These are phyloP conservation scores for Thinopyrum elongatum DNA, from an alignment of 176 grass and related monocot genomes.

Conservation along the genomic window DNA sequence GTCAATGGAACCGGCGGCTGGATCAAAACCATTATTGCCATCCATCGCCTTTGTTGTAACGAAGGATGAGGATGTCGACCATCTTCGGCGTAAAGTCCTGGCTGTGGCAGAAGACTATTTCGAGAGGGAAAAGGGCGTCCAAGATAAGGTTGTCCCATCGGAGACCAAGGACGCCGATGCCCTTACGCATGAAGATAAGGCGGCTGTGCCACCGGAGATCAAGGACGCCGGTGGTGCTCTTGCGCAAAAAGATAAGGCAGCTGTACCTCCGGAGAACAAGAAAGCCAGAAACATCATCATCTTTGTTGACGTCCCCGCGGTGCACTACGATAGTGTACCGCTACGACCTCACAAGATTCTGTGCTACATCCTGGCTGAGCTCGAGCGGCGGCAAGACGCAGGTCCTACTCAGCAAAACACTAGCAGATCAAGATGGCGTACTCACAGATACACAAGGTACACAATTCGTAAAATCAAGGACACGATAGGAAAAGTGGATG, in stretches of 20 bases:
- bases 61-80: not conserved
- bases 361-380: not conserved
- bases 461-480: not conserved
- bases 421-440: not conserved
- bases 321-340: not conserved
- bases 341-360: not conserved
- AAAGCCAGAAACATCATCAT: not conserved
- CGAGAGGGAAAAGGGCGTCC: no score
- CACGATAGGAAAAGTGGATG: not conserved
- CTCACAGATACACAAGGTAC: not conserved
- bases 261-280: no score
- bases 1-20: no score
- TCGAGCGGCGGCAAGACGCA: not conserved
- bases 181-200: no score
- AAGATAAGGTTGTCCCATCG: no score
- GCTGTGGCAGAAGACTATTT: no score
- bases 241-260: no score
- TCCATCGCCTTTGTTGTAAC: not conserved
- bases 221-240: no score
- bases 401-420: not conserved
- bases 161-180: no score
- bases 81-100: not conserved
- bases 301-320: not conserved
- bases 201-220: no score
- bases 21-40: no score